Base-by-base conservation (phyloP, 345 rosid species). In the Passiflora organensis region DNA sequence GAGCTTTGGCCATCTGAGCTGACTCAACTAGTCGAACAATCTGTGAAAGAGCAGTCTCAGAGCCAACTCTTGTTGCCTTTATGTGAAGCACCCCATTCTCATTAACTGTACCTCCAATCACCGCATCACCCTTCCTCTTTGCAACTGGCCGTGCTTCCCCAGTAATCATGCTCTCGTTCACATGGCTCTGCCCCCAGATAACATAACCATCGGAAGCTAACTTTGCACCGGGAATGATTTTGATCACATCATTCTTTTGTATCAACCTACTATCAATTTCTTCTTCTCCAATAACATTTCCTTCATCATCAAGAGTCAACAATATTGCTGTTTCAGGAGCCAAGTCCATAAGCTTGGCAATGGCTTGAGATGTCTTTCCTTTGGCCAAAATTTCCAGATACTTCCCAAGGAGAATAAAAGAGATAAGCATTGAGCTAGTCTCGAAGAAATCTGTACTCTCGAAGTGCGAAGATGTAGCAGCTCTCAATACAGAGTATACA, bases 1-100 rank as follows among this genome's bases (percentile, higher is more conserved):
- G 99, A 48, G 99, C 99, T 80, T 88, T 88, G 17, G 99, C 96
- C 77, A 88, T 68, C 72, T 91, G 99, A 4, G 99, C 99, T 0
- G 96, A 88, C 63, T 91, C 96, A 22, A 91, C 96, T 0, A 88
- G 91, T 19, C 86, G 84, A 60, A 91, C 96, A 64, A 91, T 91
- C 76, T 88, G 96, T 0, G 96, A 82, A 48, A 91, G 91, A 25
- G 99, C 91, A 60, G 84, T 82, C 76, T 86, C 99, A 11, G 99
- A 86, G 32, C 99, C 99, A 47, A 91, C 95, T 59, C 79, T 77
- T 19, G 99, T 86, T 2, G 84, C 95, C 68, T 67, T 81, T 51
- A 91, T 58, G 73, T 84, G 89, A 38, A 91, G 48, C 46, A 86
- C 87, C 0, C 99, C 99, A 12, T 91, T 91, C 76, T 81, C 94